Base-by-base conservation (phyloP, 148 eudicot genomes). In the Fagopyrum homotropicum region DNA sequence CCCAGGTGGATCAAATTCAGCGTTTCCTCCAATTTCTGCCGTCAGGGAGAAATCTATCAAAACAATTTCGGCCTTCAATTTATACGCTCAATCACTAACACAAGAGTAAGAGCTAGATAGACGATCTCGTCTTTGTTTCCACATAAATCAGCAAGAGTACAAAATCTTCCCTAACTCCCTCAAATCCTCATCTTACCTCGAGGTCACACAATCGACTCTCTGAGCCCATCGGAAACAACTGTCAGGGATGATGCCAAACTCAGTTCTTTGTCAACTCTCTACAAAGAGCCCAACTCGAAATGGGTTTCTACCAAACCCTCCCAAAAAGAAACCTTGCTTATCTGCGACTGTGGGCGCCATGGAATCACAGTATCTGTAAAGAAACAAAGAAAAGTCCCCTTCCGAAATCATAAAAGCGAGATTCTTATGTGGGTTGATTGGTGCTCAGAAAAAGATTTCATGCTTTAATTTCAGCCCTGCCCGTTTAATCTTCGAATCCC, bases 401-500 rank as follows among this genome's bases (percentile, higher is more conserved):
- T 15, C 46, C 43, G 30, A 29, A 61, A 26, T 9, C 30, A 40
- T 2, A 61, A 61, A 61, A 40, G 19, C 19, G 71, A 66, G 43
- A 66, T 66, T 66, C 71, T 43, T 45, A 66, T 66, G 46, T 43
- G 16, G 11, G 29, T 63, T 63, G 6, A 63, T 29, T 63, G 69
- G 71, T 66, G 71, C n/a, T 46, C 71, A 66, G 71, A 12, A 66
- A 66, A 15, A 66, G 71, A 66, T 66, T 46, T 46, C 19, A 15
- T 43, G 12, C 70, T 40, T 43, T 66, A 9, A 66, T 64, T 35
- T 35, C n/a, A 64, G 70, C 45, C 6, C 46, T 7, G 43, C 47
- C 19, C n/a, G 45, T 66, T 66, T 66, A 15, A 9, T 12, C 11
- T 40, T 43, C 47, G 71, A 43, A 66, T 35, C 70, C 29, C 17